Evolutionary conservation across 345 rosid species (phyloP), one percentile per base, ranked within the genome.

Genomic region (sweet orange (Citrus sinensis)): DNA sequence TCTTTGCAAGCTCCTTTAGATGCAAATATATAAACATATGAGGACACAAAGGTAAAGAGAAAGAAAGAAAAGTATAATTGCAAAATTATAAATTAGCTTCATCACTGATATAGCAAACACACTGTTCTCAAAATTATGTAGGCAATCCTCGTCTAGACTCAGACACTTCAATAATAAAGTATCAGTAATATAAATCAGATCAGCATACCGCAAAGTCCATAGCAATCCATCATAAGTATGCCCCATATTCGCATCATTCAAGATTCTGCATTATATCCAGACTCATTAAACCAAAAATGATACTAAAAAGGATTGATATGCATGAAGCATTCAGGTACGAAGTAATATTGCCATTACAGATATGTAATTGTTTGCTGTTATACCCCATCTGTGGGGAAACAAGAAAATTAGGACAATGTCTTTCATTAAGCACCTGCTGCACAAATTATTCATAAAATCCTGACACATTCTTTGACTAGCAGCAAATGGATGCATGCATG

Each of bases 181-280:
- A 61, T 60, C 14, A 19, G 67, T 59, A 19, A 74, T n/a, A 51
- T 25, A 78, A 67, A 74, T 30, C 22, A 75, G 59, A 80, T 35
- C 74, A 78, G 63, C 82, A 51, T 89, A 95, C 99, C 98, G 78
- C 87, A 95, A 84, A 79, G 93, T 93, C 99, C 99, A 95, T 19
- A 93, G 85, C 67, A 95, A 82, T 76, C 98, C 92, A 87, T 90
- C 98, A 84, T 91, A 95, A 32, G 90, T 80, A 83, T 88, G 94
- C 81, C 84, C 85, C 83, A 79, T 85, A 84, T 83, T 90, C 76
- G 98, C 92, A 85, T 91, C 96, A 81, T 88, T 89, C 89, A 93
- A 56, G 80, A 95, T 88, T 83, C 99, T 95, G 92, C 78, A 82
- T 77, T 56, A 79, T 71, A 84, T 46, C 34, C 24, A 37, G 68